A percentile compares a stretch with the other conserved stretches of the same genome.
These are phyloP conservation scores for Dunaliella sp. DNA, from an alignment of 139 green algal species.

Conservation along the genomic window DNA sequence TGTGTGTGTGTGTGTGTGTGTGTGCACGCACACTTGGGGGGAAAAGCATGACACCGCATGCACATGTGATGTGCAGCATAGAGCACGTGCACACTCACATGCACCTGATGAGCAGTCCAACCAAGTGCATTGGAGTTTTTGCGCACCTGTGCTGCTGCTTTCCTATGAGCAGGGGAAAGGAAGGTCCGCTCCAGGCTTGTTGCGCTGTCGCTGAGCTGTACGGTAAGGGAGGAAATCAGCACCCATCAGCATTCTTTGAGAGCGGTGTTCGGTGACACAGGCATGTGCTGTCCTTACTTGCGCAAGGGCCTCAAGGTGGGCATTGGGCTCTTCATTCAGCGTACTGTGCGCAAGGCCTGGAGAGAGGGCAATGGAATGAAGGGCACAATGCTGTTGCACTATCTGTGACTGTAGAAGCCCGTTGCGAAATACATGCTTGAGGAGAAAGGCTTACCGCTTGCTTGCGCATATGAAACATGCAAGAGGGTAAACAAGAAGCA, in stretches of 20 bases:
- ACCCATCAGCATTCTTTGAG: not conserved
- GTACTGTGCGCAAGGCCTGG: not conserved
- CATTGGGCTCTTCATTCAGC: constrained; percentile 52
- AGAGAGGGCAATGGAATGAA: not conserved
- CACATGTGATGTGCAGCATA: not conserved
- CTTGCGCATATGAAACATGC: not conserved
- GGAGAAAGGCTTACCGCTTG: not conserved
- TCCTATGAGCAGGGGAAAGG: constrained; percentile 61
- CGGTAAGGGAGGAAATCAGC: not conserved
- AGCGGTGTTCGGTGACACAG: not conserved
- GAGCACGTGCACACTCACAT: not conserved
- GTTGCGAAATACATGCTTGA: not conserved
- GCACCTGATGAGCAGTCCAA: not conserved
- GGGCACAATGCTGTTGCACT: not conserved
- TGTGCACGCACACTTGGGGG: not conserved
- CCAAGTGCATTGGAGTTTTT: not conserved
- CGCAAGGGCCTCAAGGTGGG: constrained; percentile 52
- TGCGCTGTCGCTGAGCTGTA: constrained; percentile 62
- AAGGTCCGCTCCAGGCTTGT: constrained; percentile 64
- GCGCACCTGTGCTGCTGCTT: constrained; percentile 45
- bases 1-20: constrained; percentile 10
- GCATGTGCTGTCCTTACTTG: constrained; percentile 26
- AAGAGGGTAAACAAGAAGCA: not conserved
- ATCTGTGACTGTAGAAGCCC: not conserved
- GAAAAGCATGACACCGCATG: not conserved